A percentile compares a stretch with the other conserved stretches of the same genome.
Conservation (phyloP, 768 basidiomycete genomes). For the Trametes cubensis region DNA sequence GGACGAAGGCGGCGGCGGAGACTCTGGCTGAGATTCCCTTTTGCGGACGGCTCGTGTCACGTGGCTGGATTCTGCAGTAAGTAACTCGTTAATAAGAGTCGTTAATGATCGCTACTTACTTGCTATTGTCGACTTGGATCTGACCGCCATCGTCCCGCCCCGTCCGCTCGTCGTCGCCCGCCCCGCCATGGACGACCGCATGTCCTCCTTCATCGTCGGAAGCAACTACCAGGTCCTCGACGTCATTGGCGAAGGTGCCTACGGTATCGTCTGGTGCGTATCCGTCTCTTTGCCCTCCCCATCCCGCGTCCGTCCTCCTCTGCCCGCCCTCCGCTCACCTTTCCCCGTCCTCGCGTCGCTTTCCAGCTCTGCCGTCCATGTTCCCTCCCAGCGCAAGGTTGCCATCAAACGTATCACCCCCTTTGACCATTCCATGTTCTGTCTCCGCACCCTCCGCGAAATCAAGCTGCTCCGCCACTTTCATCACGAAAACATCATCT, state of each 20-base stretch:
- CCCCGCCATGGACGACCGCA: conserved; percentile 35
- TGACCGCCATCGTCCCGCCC: not conserved
- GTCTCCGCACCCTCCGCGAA: conserved; percentile 87
- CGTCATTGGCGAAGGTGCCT: conserved; percentile 89
- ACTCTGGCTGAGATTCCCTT: no score
- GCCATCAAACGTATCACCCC: conserved; percentile 97
- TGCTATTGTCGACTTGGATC: no score
- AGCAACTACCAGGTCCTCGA: conserved; percentile 84
- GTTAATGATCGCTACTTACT: not conserved
- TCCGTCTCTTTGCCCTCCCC: not conserved
- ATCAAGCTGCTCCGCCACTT: conserved; percentile 93
- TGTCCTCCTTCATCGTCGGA: conserved; percentile 44
- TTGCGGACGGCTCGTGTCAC: no score
- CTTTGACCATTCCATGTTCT: conserved; percentile 96
- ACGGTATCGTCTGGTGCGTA: conserved; percentile 82
- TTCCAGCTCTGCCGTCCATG: conserved; percentile 75
- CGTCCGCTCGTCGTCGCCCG: not conserved
- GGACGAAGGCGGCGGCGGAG: not conserved
- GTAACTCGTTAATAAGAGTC: not conserved
- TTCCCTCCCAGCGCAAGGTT: conserved; percentile 86
- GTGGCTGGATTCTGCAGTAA: not conserved
- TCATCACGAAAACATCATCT: conserved; percentile 87
- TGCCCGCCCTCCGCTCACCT: no score
- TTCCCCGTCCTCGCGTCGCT: conserved; percentile 10
- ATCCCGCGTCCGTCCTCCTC: not conserved